These are phyloP conservation scores for Trametes meyenii DNA, from an alignment of 768 basidiomycete species.

Conservation along the genomic window DNA sequence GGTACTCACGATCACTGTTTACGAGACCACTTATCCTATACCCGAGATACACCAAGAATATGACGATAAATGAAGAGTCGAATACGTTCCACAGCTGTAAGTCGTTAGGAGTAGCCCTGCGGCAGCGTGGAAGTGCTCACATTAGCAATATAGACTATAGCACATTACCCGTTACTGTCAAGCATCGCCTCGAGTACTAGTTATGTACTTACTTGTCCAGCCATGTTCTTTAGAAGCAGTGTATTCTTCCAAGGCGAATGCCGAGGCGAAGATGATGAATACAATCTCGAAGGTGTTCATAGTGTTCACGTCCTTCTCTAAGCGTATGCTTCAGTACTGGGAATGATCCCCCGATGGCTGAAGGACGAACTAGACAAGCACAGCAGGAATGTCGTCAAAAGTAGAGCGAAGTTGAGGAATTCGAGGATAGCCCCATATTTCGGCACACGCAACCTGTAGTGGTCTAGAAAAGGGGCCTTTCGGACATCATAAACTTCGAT, in stretches of 20 bases:
- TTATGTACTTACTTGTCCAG: constrained; percentile 68
- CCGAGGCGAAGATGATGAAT: constrained; percentile 76
- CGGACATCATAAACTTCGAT: constrained; percentile 74
- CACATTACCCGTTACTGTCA: not conserved
- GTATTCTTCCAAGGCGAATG: constrained; percentile 86
- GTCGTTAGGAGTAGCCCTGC: not conserved
- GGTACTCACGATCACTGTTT: constrained; percentile 49
- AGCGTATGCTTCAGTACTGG: not conserved
- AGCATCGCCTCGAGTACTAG: not conserved
- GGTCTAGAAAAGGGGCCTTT: constrained; percentile 75
- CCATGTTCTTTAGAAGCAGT: constrained; percentile 86
- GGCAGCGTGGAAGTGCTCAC: constrained; percentile 39
- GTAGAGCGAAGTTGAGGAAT: constrained; percentile 71
- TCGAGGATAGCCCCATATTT: constrained; percentile 78
- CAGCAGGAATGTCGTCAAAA: constrained; percentile 70
- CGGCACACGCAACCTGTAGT: constrained; percentile 86
- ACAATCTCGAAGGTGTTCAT: constrained; percentile 66
- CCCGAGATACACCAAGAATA: constrained; percentile 69
- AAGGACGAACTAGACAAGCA: constrained; percentile 70
- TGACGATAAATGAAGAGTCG: constrained; percentile 71
- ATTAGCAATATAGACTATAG: constrained; percentile 79
- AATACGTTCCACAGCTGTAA: constrained; percentile 88
- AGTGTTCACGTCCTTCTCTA: constrained; percentile 58
- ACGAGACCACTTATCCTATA: constrained; percentile 68
- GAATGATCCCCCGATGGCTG: not conserved